phyloP scores from a whole-genome alignment of 352 stramenopile species.

The Globisporangium apiculatum region DNA sequence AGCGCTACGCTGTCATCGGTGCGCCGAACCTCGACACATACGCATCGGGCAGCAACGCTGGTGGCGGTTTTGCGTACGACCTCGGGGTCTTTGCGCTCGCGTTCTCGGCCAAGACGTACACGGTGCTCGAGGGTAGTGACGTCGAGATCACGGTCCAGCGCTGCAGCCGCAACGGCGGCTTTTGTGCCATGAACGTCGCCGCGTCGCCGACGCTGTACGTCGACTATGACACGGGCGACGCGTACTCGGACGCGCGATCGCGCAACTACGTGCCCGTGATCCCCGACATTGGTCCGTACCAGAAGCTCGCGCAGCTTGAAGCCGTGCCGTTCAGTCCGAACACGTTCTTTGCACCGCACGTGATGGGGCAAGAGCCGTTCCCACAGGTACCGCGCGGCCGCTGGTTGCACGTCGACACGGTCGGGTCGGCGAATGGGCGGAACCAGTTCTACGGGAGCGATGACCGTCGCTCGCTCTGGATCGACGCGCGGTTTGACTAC shows the following conservation, averaged over 20 bases:
- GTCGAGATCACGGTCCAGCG: slow-evolving; percentile 70
- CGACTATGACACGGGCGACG: slow-evolving; percentile 70
- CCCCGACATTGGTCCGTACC: slow-evolving; percentile 47
- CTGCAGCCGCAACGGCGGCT: slow-evolving; percentile 37
- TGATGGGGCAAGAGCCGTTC: slow-evolving; percentile 69
- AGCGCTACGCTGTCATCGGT: slow-evolving; percentile 84
- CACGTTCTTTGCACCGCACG: slow-evolving; percentile 48
- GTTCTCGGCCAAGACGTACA: slow-evolving; percentile 67
- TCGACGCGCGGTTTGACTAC: slow-evolving; percentile 86
- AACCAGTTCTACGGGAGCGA: slow-evolving; percentile 89
- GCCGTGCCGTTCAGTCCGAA: slow-evolving; percentile 27
- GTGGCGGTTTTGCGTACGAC: slow-evolving; percentile 90
- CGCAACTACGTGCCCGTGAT: slow-evolving; percentile 39
- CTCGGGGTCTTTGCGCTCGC: slow-evolving; percentile 85
- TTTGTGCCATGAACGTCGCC: slow-evolving; percentile 60
- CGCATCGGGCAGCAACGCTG: slow-evolving; percentile 86
- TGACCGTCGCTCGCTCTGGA: slow-evolving; percentile 68
- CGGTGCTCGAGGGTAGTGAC: slow-evolving; percentile 81
- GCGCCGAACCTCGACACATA: slow-evolving; percentile 91
- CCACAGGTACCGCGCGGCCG: slow-evolving; percentile 55
- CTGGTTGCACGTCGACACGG: slow-evolving; percentile 45
- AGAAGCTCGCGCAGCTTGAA: slow-evolving; percentile 56
- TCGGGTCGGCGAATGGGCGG: slow-evolving; percentile 82
- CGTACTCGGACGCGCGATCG: slow-evolving; percentile 47
- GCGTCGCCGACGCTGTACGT: slow-evolving; percentile 42